These are phyloP conservation scores for Cytospora paraplurivora DNA, from an alignment of 2,329 filamentous ascomycete genomes.

Conservation along the genomic window DNA sequence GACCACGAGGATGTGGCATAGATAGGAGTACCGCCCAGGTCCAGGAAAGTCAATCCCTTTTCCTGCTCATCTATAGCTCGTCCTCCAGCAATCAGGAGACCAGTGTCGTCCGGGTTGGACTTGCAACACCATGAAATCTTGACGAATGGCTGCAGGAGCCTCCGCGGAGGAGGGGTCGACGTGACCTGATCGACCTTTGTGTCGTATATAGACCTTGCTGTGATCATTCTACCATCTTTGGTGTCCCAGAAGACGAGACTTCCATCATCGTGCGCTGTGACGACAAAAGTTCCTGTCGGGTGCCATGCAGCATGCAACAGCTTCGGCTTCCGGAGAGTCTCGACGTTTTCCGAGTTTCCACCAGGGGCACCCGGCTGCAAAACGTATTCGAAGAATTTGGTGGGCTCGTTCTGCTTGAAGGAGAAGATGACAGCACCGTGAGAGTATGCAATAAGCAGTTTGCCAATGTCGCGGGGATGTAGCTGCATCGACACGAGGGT, in stretches of 20 bases:
- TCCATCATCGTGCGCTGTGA: constrained; percentile 87
- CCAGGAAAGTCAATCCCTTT: constrained; percentile 84
- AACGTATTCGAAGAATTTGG: constrained; percentile 81
- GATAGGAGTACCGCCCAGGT: constrained; percentile 83
- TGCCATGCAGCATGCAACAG: constrained; percentile 90
- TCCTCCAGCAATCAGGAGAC: constrained; percentile 82
- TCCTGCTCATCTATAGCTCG: constrained; percentile 65
- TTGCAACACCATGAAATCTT: constrained; percentile 93
- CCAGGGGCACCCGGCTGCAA: constrained; percentile 81
- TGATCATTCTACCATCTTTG: constrained; percentile 81
- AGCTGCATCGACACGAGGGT: constrained; percentile 77
- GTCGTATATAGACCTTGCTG: constrained; percentile 79
- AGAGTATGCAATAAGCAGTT: constrained; percentile 86
- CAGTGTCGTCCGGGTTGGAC: constrained; percentile 89
- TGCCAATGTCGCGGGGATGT: constrained; percentile 90
- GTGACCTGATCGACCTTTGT: constrained; percentile 71
- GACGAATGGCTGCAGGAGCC: constrained; percentile 72
- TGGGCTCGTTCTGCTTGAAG: constrained; percentile 84
- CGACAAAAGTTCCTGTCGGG: constrained; percentile 85
- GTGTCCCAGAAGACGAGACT: constrained; percentile 94
- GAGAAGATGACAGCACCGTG: constrained; percentile 89
- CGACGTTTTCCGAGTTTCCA: constrained; percentile 67
- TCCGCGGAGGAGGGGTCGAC: constrained; percentile 51
- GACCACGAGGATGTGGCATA: constrained; percentile 94
- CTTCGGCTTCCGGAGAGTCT: constrained; percentile 67